phyloP scores from a whole-genome alignment of 192 early-diverging fungal genomes.

The Gaertneriomyces sp. region DNA sequence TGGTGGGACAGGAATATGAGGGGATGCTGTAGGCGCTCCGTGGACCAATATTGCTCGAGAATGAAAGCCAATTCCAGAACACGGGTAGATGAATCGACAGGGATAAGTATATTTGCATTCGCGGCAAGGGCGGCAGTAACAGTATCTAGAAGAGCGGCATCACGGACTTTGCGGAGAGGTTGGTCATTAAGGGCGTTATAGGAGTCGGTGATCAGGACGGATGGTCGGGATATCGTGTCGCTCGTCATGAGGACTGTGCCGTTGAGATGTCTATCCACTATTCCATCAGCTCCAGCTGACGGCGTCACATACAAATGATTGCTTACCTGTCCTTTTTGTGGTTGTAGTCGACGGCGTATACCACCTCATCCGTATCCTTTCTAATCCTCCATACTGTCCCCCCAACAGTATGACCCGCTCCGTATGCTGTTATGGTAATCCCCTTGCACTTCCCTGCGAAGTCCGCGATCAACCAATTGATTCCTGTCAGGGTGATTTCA shows the following conservation, averaged over 20 bases:
- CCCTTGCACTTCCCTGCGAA: constrained; percentile 67
- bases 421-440: constrained; percentile 84
- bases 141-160: constrained; percentile 71
- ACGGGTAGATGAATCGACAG: constrained; percentile 83
- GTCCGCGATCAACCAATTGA: too few relatives aligned
- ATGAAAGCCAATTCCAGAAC: constrained; percentile 87
- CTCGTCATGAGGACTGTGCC: constrained; percentile 57
- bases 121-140: constrained; percentile 57
- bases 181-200: constrained; percentile 68
- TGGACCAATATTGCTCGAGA: constrained; percentile 82
- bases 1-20: constrained; percentile 77
- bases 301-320: constrained; percentile 18
- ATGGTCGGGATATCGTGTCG: constrained; percentile 72
- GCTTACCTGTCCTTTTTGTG: constrained; percentile 82
- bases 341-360: constrained; percentile 97
- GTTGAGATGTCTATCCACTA: constrained; percentile 66
- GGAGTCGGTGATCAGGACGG: constrained; percentile 90
- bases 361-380: constrained; percentile 87
- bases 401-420: constrained; percentile 91
- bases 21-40: constrained; percentile 54
- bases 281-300: not conserved
- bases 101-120: constrained; percentile 81
- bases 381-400: constrained; percentile 96
- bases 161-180: constrained; percentile 68
- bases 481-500: not conserved